Evolutionary conservation across 768 basidiomycete genomes (phyloP), one percentile per base, ranked within the genome.

Genomic region (Plicaturopsis crispa): DNA sequence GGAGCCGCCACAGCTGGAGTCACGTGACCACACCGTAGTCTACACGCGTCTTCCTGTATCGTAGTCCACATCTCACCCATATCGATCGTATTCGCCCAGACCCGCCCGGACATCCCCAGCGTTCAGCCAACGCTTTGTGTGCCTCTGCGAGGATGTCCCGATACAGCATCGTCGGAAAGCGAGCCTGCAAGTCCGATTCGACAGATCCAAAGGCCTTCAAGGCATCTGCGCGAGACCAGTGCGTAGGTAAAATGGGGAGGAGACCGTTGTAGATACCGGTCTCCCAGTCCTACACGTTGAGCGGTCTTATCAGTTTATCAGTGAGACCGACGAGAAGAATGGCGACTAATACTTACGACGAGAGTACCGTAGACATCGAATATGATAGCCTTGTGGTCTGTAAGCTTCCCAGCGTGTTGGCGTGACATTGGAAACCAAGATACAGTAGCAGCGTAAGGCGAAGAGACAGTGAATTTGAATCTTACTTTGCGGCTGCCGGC

Each of bases 281-380:
- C 56, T 87, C 84, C 84, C 84, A 87, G 54, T 88, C 79, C 70
- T 80, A 31, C 23, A 16, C 4, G 16, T 16, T 14, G 17, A 32
- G 20, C 14, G 21, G n/a, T n/a, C n/a, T n/a, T 7, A 33, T 17
- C 4, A n/a, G 12, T 8, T 6, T 19, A 18, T 14, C 19, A 22
- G 32, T 1, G 34, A n/a, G 10, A 4, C 13, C 21, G 20, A 10
- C 28, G 18, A 11, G 40, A 19, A 21, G 24, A 18, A 7, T 14
- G 14, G 21, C 6, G 19, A 8, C 3, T 6, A 3, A 33, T 6
- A 54, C 66, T 36, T 54, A 77, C 78, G 31, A 75, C 60, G 35
- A 87, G 72, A 1, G 85, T 88, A 3, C 80, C 84, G 45, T 86
- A 87, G 43, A 83, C 79, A 46, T 89, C 85, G 51, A 84, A 83